Evolutionary conservation across 1,284 basidiomycete species (phyloP).

Genomic region (Cryptococcus sp.): DNA sequence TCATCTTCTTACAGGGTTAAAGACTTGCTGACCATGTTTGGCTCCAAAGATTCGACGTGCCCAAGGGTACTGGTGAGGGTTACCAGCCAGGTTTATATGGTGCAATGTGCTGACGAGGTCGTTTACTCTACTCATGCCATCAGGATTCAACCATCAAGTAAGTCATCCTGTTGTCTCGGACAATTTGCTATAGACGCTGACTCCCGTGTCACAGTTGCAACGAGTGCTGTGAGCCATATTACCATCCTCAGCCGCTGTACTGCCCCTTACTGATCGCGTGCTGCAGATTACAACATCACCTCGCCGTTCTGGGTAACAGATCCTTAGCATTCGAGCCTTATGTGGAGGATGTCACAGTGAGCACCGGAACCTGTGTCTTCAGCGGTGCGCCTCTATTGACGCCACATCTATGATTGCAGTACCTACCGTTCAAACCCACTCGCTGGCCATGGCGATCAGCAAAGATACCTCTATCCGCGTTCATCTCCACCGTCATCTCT

Average conservation of each 20-base stretch:
- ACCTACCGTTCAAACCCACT: conserved; percentile 29
- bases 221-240: conserved; percentile 25
- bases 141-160: conserved; percentile 42
- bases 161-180: conserved; percentile 6
- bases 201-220: conserved; percentile 26
- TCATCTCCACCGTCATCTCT: conserved; percentile 40
- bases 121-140: not conserved
- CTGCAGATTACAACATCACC: conserved; percentile 47
- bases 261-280: not conserved
- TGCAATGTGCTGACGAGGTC: not conserved
- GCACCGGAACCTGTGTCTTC: conserved; percentile 4
- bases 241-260: not conserved
- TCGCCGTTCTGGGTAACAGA: conserved; percentile 45
- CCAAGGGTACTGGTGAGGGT: conserved; percentile 35
- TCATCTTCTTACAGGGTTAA: too few species aligned
- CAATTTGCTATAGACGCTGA: conserved; percentile 9
- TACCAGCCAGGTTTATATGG: not conserved
- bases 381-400: too few species aligned
- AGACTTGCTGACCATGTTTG: not conserved
- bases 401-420: conserved; percentile 8
- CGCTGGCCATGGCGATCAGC: conserved; percentile 46
- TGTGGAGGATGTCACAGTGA: conserved; percentile 40
- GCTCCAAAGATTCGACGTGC: conserved; percentile 45
- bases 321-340: conserved; percentile 48
- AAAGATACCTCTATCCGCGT: conserved; percentile 47